Evolutionary conservation across 805 yeast genomes (phyloP).

Genomic region (Brettanomyces custersianus): DNA sequence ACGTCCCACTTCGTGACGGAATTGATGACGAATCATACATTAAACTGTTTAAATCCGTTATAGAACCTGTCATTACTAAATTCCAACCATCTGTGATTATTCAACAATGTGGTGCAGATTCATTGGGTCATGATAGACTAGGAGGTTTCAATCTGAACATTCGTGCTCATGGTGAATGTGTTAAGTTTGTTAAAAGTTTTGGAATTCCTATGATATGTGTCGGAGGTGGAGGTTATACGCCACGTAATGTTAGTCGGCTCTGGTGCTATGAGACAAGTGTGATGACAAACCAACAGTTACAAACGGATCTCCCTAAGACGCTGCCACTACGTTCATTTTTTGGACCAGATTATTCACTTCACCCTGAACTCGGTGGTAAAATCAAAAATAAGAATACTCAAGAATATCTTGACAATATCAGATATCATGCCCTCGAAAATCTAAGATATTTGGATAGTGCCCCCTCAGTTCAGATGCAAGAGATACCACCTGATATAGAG

Average conservation of each 20-base stretch:
- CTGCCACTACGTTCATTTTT: constrained; percentile 76
- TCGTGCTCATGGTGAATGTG: constrained; percentile 93
- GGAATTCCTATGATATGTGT: constrained; percentile 84
- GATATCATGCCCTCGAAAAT: constrained; percentile 70
- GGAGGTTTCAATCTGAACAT: constrained; percentile 92
- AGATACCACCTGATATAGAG: constrained; percentile 64
- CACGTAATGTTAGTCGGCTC: constrained; percentile 85
- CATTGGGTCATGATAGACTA: constrained; percentile 83
- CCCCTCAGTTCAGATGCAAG: constrained; percentile 89
- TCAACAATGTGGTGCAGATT: constrained; percentile 96
- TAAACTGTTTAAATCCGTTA: constrained; percentile 68
- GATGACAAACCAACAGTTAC: constrained; percentile 68
- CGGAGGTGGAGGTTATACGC: constrained; percentile 98
- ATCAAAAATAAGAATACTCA: constrained; percentile 81
- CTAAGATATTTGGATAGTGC: constrained; percentile 79
- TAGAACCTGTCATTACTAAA: constrained; percentile 84
- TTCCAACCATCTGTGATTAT: constrained; percentile 92
- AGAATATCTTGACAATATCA: constrained; percentile 73
- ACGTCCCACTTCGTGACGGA: constrained; percentile 91
- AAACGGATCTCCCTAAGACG: constrained; percentile 62
- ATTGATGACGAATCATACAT: constrained; percentile 86
- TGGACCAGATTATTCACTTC: constrained; percentile 85
- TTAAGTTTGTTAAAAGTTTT: constrained; percentile 77
- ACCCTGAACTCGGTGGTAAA: constrained; percentile 71
- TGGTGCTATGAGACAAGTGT: constrained; percentile 97